phyloP scores from a whole-genome alignment of 2,329 filamentous ascomycete species.

The Trichophyton benhamiae region DNA sequence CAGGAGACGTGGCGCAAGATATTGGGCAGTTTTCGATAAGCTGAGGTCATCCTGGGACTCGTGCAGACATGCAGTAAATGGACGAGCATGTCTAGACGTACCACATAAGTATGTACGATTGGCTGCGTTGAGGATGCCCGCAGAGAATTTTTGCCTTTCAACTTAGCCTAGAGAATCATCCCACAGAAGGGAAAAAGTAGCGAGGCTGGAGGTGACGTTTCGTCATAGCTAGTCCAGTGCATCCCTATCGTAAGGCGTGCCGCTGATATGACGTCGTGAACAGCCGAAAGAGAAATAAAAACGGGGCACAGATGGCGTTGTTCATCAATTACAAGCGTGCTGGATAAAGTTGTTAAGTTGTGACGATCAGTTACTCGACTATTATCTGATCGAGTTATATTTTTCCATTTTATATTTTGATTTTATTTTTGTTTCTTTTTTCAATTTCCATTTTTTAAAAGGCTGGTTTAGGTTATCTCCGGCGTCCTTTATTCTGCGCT shows the following conservation, averaged over 20 bases:
- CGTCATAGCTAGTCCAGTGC: background rate
- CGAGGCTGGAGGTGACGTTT: background rate
- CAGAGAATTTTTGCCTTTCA: background rate
- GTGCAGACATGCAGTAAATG: background rate
- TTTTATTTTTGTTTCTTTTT: too few species aligned
- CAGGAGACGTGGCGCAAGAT: background rate
- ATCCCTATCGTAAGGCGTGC: background rate
- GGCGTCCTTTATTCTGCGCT: slow-evolving; percentile 20
- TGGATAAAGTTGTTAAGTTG: background rate
- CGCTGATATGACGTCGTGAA: background rate
- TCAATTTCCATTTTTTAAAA: background rate
- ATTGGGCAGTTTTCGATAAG: background rate
- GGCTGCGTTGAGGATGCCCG: background rate
- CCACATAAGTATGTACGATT: background rate
- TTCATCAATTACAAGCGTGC: background rate
- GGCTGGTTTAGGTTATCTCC: slow-evolving; percentile 16
- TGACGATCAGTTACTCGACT: too few species aligned
- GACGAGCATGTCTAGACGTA: background rate
- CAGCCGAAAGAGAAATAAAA: background rate
- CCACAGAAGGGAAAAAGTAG: slow-evolving; percentile 1
- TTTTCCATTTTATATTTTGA: too few species aligned
- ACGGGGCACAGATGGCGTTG: background rate
- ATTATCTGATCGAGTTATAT: background rate
- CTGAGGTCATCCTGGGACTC: background rate
- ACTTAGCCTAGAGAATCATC: background rate